Evolutionary conservation across 164 flowering plant genomes (phyloP).

Genomic region (Vitis rupestris): DNA sequence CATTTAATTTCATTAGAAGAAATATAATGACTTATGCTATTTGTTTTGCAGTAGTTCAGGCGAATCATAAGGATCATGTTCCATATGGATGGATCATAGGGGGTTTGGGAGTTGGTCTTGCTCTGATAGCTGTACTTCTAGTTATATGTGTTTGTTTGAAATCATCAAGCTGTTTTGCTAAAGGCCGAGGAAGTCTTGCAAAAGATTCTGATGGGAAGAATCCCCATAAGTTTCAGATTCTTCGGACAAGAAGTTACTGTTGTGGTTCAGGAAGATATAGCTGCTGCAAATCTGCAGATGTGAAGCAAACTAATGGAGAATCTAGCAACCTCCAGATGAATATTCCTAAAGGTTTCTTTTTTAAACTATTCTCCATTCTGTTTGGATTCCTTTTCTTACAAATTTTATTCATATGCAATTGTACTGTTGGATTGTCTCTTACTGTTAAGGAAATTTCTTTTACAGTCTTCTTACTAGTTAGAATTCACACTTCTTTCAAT

Average conservation of each 20-base stretch:
- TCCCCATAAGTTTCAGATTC: conserved; percentile 76
- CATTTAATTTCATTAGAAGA: background rate
- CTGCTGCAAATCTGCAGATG: conserved; percentile 50
- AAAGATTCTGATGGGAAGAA: conserved; percentile 51
- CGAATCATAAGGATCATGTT: conserved; percentile 45
- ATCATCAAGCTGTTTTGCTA: conserved; percentile 43
- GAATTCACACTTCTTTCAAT: too few species aligned
- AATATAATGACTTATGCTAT: conserved; percentile 4
- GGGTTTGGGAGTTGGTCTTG: conserved; percentile 53
- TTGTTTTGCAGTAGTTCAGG: conserved; percentile 49
- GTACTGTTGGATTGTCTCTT: background rate
- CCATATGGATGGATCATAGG: conserved; percentile 86
- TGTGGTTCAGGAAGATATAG: conserved; percentile 74
- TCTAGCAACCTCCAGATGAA: conserved; percentile 45
- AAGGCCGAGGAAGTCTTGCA: conserved; percentile 27
- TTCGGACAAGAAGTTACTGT: conserved; percentile 73
- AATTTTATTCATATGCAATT: background rate
- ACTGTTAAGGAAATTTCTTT: too few species aligned
- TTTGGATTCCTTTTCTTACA: background rate
- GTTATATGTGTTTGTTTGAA: conserved; percentile 45
- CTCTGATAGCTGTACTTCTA: conserved; percentile 42
- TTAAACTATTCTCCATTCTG: background rate
- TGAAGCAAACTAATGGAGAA: conserved; percentile 54
- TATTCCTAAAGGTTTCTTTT: conserved; percentile 64
- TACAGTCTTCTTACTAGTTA: too few species aligned